Conservation (phyloP, 306 rosid genomes). For the Casuarina cunninghamiana region DNA sequence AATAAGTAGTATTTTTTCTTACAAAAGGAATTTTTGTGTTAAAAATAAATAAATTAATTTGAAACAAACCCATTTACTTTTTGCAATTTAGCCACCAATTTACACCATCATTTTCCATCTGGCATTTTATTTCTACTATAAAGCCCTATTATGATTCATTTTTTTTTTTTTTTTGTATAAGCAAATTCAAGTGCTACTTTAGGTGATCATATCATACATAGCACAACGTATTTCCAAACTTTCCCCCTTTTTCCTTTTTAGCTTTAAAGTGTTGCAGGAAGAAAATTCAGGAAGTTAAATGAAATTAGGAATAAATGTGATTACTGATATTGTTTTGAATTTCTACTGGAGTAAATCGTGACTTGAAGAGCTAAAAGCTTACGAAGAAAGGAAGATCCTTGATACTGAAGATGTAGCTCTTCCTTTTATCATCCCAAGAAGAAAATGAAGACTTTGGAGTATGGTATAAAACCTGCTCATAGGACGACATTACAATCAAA, state of each 20-base stretch:
- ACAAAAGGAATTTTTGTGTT: background rate
- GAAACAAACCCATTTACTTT: background rate
- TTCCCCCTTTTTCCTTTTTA: no score
- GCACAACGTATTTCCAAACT: background rate
- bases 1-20: no score
- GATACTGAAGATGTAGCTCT: slow-evolving; percentile 64
- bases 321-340: slow-evolving; percentile 17
- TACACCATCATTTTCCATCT: background rate
- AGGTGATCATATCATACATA: background rate
- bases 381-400: slow-evolving; percentile 96
- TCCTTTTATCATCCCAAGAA: slow-evolving; percentile 66
- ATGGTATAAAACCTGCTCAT: slow-evolving; percentile 79
- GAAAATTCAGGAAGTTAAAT: background rate
- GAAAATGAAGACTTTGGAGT: slow-evolving; percentile 83
- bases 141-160: background rate
- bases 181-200: background rate
- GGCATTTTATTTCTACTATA: background rate
- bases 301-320: background rate
- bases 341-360: slow-evolving; percentile 20
- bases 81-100: background rate
- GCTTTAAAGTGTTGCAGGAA: slow-evolving; percentile 5
- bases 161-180: no score
- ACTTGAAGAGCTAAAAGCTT: slow-evolving; percentile 36
- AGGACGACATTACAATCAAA: slow-evolving; percentile 20
- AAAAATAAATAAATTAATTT: background rate